Percentiles rank a stretch among this genome's conserved stretches.
phyloP scores from a whole-genome alignment of 1,139 yeast species.

The Debaryomyces coudertii region DNA sequence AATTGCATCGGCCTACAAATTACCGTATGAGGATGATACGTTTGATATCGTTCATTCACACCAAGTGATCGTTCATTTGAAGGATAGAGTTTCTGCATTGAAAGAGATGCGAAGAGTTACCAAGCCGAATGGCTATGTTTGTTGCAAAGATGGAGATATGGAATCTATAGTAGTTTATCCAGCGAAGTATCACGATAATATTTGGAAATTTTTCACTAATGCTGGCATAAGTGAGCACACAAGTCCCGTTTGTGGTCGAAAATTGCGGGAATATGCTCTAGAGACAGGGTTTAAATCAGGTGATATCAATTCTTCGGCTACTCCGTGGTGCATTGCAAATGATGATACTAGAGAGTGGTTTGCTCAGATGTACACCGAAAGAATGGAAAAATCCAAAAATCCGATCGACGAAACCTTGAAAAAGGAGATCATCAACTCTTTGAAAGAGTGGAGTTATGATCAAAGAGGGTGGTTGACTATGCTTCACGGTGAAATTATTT shows the following conservation, averaged over 20 bases:
- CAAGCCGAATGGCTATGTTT: conserved; percentile 42
- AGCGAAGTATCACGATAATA: conserved; percentile 17
- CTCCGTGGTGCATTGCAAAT: conserved; percentile 20
- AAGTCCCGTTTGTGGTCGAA: conserved; percentile 21
- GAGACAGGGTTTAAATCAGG: conserved; percentile 23
- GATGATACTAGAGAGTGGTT: conserved; percentile 10
- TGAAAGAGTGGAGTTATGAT: conserved; percentile 22
- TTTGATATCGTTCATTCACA: conserved; percentile 45
- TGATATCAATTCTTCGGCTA: conserved; percentile 17
- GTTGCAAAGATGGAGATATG: conserved; percentile 37
- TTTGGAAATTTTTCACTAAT: conserved; percentile 14
- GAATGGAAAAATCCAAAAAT: conserved; percentile 19
- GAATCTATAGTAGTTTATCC: conserved; percentile 24
- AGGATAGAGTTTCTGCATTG: conserved; percentile 34
- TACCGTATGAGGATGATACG: conserved; percentile 37
- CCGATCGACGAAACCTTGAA: conserved; percentile 15
- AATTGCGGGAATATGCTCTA: conserved; percentile 20
- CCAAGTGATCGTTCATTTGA: conserved; percentile 42
- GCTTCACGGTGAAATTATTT: conserved; percentile 23
- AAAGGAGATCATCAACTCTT: conserved; percentile 11
- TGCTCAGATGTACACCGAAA: conserved; percentile 16
- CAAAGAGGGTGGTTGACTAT: conserved; percentile 17
- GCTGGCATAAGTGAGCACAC: conserved; percentile 18
- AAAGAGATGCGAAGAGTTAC: conserved; percentile 38
- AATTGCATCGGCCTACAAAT: conserved; percentile 24